A percentile compares a stretch with the other conserved stretches of the same genome.
Evolutionary conservation across 2,329 filamentous ascomycete species (phyloP).

Genomic region (Zopfia rhizophila): DNA sequence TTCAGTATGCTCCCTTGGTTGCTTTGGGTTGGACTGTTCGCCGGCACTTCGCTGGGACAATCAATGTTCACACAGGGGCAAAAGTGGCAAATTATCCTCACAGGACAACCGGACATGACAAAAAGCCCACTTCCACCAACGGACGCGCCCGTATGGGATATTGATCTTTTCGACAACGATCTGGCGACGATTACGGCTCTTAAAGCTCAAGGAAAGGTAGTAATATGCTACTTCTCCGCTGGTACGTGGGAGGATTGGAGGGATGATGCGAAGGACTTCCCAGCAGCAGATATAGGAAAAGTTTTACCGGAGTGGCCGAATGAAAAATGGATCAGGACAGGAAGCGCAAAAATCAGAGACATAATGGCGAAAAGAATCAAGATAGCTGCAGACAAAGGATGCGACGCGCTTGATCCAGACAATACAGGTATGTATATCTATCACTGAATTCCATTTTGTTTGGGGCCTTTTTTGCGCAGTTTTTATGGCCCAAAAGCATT

Average conservation of each 20-base stretch:
- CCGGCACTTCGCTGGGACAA: conserved; percentile 24
- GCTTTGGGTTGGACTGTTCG: conserved; percentile 24
- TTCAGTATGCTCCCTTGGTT: conserved; percentile 25
- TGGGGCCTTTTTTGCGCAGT: not conserved
- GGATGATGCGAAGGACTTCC: conserved; percentile 37
- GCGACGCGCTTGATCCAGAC: conserved; percentile 46
- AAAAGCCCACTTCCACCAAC: conserved; percentile 38
- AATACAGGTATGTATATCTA: conserved; percentile 35
- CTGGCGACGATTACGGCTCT: conserved; percentile 30
- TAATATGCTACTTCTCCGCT: conserved; percentile 47
- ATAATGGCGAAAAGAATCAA: conserved; percentile 45
- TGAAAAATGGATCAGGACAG: conserved; percentile 41
- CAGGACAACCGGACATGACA: conserved; percentile 36
- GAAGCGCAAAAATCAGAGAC: conserved; percentile 34
- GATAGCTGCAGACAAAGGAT: conserved; percentile 41
- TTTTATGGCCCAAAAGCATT: too few species aligned
- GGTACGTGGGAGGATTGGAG: conserved; percentile 44
- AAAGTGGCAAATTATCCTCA: conserved; percentile 41
- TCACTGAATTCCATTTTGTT: not conserved
- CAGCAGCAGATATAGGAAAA: conserved; percentile 37
- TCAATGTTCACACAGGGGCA: conserved; percentile 27
- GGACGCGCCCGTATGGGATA: conserved; percentile 42
- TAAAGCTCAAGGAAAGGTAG: conserved; percentile 37
- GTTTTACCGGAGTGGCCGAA: conserved; percentile 42
- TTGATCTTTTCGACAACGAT: conserved; percentile 44